Conservation (phyloP, 345 rosid species). For the Turritis glabra region DNA sequence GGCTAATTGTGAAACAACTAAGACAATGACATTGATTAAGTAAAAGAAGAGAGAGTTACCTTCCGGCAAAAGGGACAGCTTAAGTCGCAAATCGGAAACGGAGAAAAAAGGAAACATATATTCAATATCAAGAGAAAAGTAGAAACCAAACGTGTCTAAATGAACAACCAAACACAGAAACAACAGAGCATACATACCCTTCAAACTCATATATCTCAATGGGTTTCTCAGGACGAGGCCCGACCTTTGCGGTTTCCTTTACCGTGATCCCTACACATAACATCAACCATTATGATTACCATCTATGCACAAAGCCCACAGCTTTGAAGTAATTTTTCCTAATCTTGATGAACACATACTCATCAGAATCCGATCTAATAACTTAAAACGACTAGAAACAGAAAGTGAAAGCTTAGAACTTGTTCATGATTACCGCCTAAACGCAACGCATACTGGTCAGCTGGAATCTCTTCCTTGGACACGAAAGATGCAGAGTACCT, state of each 20-base stretch:
- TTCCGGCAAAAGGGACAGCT: slow-evolving; percentile 98
- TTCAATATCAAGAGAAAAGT: slow-evolving; percentile 19
- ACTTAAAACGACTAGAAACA: neutral
- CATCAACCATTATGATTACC: slow-evolving; percentile 5
- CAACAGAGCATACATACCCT: slow-evolving; percentile 50
- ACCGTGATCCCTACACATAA: slow-evolving; percentile 57
- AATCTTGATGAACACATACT: slow-evolving; percentile 1
- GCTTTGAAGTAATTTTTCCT: neutral
- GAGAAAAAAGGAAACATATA: slow-evolving; percentile 23
- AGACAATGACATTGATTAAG: neutral
- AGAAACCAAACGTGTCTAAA: slow-evolving; percentile 14
- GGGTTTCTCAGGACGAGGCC: slow-evolving; percentile 91
- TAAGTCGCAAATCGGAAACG: slow-evolving; percentile 38
- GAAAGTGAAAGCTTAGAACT: slow-evolving; percentile 22
- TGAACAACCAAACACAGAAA: neutral
- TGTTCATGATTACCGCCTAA: slow-evolving; percentile 52
- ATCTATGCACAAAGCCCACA: neutral
- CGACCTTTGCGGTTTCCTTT: slow-evolving; percentile 76
- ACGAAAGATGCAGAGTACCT: slow-evolving; percentile 85
- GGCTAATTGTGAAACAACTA: slow-evolving; percentile 10
- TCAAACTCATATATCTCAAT: slow-evolving; percentile 94
- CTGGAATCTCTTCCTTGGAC: slow-evolving; percentile 65
- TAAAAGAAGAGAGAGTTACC: slow-evolving; percentile 49
- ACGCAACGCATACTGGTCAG: slow-evolving; percentile 70
- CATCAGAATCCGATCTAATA: neutral